Evolutionary conservation across 495 filamentous ascomycete species (phyloP), one percentile per base, ranked within the genome.

Genomic region (Umbilicaria muhlenbergii): DNA sequence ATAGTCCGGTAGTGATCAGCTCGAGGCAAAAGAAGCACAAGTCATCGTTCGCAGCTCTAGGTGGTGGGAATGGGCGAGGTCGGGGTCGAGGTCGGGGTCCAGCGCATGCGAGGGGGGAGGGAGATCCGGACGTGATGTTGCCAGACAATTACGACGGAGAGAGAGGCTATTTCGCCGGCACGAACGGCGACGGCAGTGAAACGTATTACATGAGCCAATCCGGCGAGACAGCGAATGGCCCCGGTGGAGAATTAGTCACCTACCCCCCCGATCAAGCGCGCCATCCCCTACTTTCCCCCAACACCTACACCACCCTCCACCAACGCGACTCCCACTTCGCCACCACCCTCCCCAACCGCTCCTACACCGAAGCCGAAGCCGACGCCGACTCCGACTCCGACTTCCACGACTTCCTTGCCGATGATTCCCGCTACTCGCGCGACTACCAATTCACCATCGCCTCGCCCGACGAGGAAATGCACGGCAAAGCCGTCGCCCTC

Each of bases 381-480:
- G 48, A 54, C 3, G 62, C 59, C n/a, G 73, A 73, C 33, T 78
- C 77, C 21, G 79, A 75, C 11, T 76, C 79, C 32, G 75, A 80
- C 32, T 67, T 70, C 15, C 70, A 69, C 33, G 69, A 70, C 41
- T 71, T 36, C 66, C 72, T 5, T 55, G 66, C 48, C 37, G 74
- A 74, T 45, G 68, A 78, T 44, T 81, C 81, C 32, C 69, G 85
- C 48, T 92, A 84, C 53, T 86, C 84, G 21, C 75, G 80, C 41
- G 84, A 93, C 53, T 94, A 94, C 59, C 83, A 91, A 51, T 94
- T 96, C 54, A 89, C 86, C 5, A 93, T 96, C 47, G 87, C 85
- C 16, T 92, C 84, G 18, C 86, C 89, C 7, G 89, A 94, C 53
- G 89, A 96, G 61, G 88, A 94, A 58, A 93, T 94, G 84, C 86